A percentile compares a stretch with the other conserved stretches of the same genome.
These are phyloP conservation scores for Euphorbia corollata DNA, from an alignment of 441 rosid genomes.

Conservation along the genomic window DNA sequence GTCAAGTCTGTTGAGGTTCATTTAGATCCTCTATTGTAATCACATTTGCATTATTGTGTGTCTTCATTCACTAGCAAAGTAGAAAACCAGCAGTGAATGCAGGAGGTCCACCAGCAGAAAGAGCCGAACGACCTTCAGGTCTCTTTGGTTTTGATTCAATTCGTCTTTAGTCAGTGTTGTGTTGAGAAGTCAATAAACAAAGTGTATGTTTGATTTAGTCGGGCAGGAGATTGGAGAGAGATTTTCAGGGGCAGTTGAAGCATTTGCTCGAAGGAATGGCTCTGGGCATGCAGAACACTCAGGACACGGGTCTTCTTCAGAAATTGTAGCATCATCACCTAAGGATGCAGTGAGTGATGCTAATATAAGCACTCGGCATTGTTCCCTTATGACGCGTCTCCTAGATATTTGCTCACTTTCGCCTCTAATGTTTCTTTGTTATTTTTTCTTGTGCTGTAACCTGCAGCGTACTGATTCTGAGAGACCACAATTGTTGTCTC, in stretches of 20 bases:
- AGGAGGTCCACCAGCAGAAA: conserved; percentile 63
- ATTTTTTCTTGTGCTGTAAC: too few relatives aligned
- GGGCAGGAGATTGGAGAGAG: conserved; percentile 74
- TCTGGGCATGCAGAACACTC: conserved; percentile 36
- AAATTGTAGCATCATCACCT: conserved; percentile 41
- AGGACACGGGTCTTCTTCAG: conserved; percentile 54
- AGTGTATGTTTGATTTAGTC: conserved; percentile 21
- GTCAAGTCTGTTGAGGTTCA: conserved; percentile 27
- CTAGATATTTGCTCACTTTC: not conserved
- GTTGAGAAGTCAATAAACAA: conserved; percentile 1
- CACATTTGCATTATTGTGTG: not conserved
- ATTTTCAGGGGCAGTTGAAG: conserved; percentile 80
- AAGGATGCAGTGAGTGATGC: conserved; percentile 47
- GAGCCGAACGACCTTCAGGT: conserved; percentile 69
- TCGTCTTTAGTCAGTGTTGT: not conserved
- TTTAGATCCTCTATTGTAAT: not conserved
- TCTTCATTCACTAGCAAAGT: conserved; percentile 39
- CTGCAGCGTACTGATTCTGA: conserved; percentile 58
- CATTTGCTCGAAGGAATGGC: conserved; percentile 61
- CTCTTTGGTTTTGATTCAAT: conserved; percentile 11
- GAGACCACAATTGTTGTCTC: conserved; percentile 48
- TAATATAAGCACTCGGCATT: conserved; percentile 7
- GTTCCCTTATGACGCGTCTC: not conserved
- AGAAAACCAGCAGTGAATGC: conserved; percentile 46
- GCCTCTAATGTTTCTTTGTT: not conserved